These are phyloP conservation scores for Penicillium sp. DNA, from an alignment of 2,329 filamentous ascomycete genomes.

Conservation along the genomic window DNA sequence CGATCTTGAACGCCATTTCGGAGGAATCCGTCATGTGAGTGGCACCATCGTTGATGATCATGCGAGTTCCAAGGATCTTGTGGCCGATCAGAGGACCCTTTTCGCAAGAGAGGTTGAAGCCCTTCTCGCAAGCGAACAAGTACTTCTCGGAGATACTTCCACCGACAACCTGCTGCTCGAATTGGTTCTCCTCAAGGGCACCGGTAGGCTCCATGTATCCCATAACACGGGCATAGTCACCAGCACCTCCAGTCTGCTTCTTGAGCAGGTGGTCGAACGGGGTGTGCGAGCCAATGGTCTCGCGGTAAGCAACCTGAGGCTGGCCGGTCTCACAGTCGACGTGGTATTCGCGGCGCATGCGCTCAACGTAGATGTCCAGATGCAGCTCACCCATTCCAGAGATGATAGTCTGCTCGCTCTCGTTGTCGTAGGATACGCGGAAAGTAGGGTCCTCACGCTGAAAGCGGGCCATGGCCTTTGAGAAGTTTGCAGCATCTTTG, in stretches of 20 bases:
- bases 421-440: constrained; percentile 83
- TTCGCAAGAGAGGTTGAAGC: constrained; percentile 75
- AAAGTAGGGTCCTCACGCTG: constrained; percentile 98
- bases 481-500: constrained; percentile 90
- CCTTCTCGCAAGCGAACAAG: constrained; percentile 89
- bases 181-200: constrained; percentile 65
- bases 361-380: constrained; percentile 94
- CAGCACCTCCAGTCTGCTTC: constrained; percentile 92
- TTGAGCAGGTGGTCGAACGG: constrained; percentile 91
- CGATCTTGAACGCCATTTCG: constrained; percentile 91
- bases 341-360: constrained; percentile 92
- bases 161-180: constrained; percentile 81
- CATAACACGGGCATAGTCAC: constrained; percentile 88
- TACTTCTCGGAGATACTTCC: constrained; percentile 94
- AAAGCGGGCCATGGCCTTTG: constrained; percentile 98
- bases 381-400: constrained; percentile 98
- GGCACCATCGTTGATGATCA: constrained; percentile 93
- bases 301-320: constrained; percentile 93
- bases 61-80: constrained; percentile 79
- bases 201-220: constrained; percentile 87
- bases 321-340: constrained; percentile 94
- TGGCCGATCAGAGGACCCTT: constrained; percentile 91
- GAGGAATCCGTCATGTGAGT: constrained; percentile 98
- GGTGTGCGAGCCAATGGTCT: constrained; percentile 76
- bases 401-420: constrained; percentile 95